A percentile compares a stretch with the other conserved stretches of the same genome.
These are phyloP conservation scores for Pseudopithomyces maydicus DNA, from an alignment of 2,329 filamentous ascomycete species.

Conservation along the genomic window DNA sequence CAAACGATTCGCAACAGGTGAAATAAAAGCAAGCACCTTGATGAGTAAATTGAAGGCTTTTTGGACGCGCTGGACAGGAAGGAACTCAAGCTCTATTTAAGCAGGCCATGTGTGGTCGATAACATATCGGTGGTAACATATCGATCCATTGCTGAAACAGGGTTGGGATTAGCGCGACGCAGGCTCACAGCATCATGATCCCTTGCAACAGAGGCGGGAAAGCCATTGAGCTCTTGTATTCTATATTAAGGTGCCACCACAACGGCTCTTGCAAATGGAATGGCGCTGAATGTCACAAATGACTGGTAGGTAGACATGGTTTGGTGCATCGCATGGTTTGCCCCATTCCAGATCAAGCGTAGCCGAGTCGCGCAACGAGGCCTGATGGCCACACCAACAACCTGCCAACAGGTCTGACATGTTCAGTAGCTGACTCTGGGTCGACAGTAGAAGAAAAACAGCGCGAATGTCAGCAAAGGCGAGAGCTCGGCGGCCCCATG, in stretches of 20 bases:
- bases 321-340: neutral
- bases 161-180: neutral
- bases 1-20: neutral
- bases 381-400: neutral
- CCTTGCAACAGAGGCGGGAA: neutral
- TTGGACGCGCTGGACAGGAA: neutral
- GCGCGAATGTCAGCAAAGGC: neutral
- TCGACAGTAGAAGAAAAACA: neutral
- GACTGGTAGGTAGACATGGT: neutral
- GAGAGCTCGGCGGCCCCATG: neutral
- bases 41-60: neutral
- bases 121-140: slow-evolving; percentile 11
- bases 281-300: neutral
- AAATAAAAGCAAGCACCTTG: neutral
- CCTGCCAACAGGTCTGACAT: neutral
- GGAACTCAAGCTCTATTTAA: neutral
- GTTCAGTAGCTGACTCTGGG: neutral
- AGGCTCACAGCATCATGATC: neutral
- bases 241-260: neutral
- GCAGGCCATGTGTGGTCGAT: neutral
- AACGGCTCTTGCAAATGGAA: neutral
- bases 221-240: neutral
- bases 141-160: slow-evolving; percentile 1
- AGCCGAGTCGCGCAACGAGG: neutral
- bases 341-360: neutral